Percentiles rank a stretch among this genome's conserved stretches.
Evolutionary conservation across 306 rosid species (phyloP).

Genomic region (Rosa persica): DNA sequence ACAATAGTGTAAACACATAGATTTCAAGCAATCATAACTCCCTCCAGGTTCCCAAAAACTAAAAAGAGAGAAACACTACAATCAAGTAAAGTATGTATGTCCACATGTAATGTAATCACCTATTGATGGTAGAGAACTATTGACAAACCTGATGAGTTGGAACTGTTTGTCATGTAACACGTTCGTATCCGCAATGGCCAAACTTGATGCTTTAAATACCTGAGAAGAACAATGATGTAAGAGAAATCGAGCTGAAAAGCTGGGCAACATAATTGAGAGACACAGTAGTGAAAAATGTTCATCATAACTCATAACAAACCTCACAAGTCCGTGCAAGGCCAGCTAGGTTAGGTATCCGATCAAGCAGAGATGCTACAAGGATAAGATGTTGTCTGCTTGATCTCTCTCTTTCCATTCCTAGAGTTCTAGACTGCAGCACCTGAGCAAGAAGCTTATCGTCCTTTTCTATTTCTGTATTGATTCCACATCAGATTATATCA

Average conservation of each 20-base stretch:
- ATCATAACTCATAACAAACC: conserved; percentile 37
- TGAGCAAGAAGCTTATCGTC: conserved; percentile 87
- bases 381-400: conserved; percentile 62
- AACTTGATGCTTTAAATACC: conserved; percentile 81
- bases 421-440: conserved; percentile 64
- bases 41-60: not conserved
- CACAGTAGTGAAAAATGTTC: not conserved
- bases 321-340: conserved; percentile 96
- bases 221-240: conserved; percentile 33
- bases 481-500: conserved; percentile 15
- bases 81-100: not conserved
- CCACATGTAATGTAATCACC: conserved; percentile 2
- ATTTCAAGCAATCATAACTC: not conserved
- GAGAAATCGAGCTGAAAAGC: not conserved
- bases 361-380: conserved; percentile 86
- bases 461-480: conserved; percentile 69
- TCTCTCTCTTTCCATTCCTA: conserved; percentile 49
- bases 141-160: conserved; percentile 82
- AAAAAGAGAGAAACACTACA: not conserved
- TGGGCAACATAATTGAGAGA: not conserved
- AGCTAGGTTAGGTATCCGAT: conserved; percentile 96
- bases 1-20: too few relatives aligned
- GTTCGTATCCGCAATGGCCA: conserved; percentile 66
- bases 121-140: conserved; percentile 17
- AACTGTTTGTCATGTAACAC: conserved; percentile 80